Evolutionary conservation across 345 rosid species (phyloP).

Genomic region (Draba incana): DNA sequence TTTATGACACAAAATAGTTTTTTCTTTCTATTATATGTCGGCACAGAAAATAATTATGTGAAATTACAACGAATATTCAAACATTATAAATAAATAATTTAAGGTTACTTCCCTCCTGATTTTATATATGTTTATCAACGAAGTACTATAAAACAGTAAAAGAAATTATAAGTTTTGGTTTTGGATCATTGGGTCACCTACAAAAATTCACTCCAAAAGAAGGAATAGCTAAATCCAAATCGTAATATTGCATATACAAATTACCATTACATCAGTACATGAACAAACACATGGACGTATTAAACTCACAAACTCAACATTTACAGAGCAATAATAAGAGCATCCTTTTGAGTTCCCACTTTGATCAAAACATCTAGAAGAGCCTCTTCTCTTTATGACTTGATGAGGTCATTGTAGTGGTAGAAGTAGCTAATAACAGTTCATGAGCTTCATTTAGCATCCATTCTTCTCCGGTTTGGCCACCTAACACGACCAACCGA

Average conservation of each 20-base stretch:
- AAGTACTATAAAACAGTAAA: neutral
- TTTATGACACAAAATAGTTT: no score
- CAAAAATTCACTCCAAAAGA: conserved; percentile 21
- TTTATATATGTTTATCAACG: no score
- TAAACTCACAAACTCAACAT: conserved; percentile 12
- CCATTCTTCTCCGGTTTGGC: conserved; percentile 97
- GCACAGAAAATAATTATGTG: no score
- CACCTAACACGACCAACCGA: conserved; percentile 81
- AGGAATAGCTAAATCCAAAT: conserved; percentile 20
- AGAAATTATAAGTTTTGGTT: neutral
- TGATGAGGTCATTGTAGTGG: conserved; percentile 13
- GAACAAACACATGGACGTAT: conserved; percentile 25
- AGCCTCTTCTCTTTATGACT: conserved; percentile 23
- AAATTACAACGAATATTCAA: no score
- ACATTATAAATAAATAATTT: no score
- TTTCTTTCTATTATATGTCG: no score
- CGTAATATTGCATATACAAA: conserved; percentile 24
- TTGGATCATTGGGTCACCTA: neutral
- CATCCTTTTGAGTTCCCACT: conserved; percentile 21
- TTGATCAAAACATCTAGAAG: neutral
- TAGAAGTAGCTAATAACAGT: conserved; percentile 57
- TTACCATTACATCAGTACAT: neutral
- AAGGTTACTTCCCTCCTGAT: no score
- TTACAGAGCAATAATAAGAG: conserved; percentile 20
- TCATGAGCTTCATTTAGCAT: conserved; percentile 90